phyloP scores from a whole-genome alignment of 2,329 filamentous ascomycete genomes.

The Fusarium abutilonis region DNA sequence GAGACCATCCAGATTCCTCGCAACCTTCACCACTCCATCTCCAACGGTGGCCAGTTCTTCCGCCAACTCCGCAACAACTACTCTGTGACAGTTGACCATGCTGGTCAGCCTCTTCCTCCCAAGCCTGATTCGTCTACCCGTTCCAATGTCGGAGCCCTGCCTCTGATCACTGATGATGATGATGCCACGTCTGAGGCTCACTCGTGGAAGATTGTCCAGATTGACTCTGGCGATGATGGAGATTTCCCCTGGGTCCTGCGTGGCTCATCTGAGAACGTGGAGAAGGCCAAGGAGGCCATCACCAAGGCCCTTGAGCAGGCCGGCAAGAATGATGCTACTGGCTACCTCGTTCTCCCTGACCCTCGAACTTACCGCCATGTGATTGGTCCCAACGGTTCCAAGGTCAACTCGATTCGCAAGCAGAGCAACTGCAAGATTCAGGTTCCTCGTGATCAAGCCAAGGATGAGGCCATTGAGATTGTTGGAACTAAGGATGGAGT shows the following conservation, averaged over 20 bases:
- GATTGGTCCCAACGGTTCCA: slow-evolving; percentile 86
- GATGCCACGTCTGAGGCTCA: slow-evolving; percentile 72
- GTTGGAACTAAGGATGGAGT: slow-evolving; percentile 81
- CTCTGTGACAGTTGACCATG: slow-evolving; percentile 91
- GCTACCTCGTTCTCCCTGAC: slow-evolving; percentile 90
- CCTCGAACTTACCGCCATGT: slow-evolving; percentile 89
- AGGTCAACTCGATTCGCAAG: slow-evolving; percentile 92
- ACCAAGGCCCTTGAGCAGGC: slow-evolving; percentile 77
- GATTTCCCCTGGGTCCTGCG: slow-evolving; percentile 91
- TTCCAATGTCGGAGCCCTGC: slow-evolving; percentile 71
- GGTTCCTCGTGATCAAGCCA: slow-evolving; percentile 82
- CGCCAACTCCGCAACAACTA: slow-evolving; percentile 85
- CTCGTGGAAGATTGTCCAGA: slow-evolving; percentile 84
- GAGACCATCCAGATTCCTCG: slow-evolving; percentile 87
- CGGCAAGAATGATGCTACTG: slow-evolving; percentile 74
- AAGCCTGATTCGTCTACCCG: slow-evolving; percentile 68
- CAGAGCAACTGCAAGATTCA: slow-evolving; percentile 94
- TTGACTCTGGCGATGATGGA: slow-evolving; percentile 67
- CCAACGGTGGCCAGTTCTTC: slow-evolving; percentile 94
- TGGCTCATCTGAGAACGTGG: slow-evolving; percentile 79
- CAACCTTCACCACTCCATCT: slow-evolving; percentile 82
- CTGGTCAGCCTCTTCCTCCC: slow-evolving; percentile 77
- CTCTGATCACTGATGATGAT: slow-evolving; percentile 91
- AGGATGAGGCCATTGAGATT: slow-evolving; percentile 88
- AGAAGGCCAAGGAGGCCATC: slow-evolving; percentile 81